These are phyloP conservation scores for Coemansia sp. DNA, from an alignment of 192 early-diverging fungal genomes.

Conservation along the genomic window DNA sequence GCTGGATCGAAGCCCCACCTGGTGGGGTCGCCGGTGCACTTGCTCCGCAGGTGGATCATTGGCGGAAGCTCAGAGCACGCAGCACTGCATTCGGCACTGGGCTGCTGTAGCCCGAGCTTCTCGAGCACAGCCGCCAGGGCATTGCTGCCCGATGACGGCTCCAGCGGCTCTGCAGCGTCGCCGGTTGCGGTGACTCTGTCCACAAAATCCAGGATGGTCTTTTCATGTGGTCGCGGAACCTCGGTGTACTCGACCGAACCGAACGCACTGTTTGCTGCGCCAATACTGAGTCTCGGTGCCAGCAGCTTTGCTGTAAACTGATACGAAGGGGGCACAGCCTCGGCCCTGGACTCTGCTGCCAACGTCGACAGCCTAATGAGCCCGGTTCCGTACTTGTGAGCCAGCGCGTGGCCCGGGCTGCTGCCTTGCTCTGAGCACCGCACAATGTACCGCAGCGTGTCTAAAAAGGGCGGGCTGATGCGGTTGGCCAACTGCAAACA, in stretches of 20 bases:
- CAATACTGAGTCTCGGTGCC: slow-evolving; percentile 58
- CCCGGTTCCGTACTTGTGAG: slow-evolving; percentile 66
- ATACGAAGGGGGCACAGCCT: slow-evolving; percentile 72
- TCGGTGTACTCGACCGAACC: slow-evolving; percentile 16
- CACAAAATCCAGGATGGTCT: slow-evolving; percentile 15
- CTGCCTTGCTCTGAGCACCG: slow-evolving; percentile 58
- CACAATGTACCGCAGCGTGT: slow-evolving; percentile 76
- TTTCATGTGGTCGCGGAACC: slow-evolving; percentile 14
- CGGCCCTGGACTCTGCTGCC: slow-evolving; percentile 41
- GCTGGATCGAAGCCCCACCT: slow-evolving; percentile 68
- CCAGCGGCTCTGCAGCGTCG: neutral
- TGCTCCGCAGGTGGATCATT: slow-evolving; percentile 66
- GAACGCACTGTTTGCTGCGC: neutral
- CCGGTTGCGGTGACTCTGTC: neutral
- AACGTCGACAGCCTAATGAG: slow-evolving; percentile 74
- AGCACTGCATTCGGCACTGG: neutral
- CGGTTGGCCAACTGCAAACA: slow-evolving; percentile 86
- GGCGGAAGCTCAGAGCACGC: slow-evolving; percentile 32
- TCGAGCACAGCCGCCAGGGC: slow-evolving; percentile 17
- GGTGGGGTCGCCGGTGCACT: slow-evolving; percentile 43
- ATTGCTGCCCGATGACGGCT: neutral
- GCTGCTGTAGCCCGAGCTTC: slow-evolving; percentile 14
- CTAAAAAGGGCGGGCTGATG: slow-evolving; percentile 62
- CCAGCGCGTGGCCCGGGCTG: slow-evolving; percentile 69
- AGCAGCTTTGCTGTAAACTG: slow-evolving; percentile 81